A percentile compares a stretch with the other conserved stretches of the same genome.
Evolutionary conservation across 768 basidiomycete genomes (phyloP).

Genomic region (Phallus indusiatus): DNA sequence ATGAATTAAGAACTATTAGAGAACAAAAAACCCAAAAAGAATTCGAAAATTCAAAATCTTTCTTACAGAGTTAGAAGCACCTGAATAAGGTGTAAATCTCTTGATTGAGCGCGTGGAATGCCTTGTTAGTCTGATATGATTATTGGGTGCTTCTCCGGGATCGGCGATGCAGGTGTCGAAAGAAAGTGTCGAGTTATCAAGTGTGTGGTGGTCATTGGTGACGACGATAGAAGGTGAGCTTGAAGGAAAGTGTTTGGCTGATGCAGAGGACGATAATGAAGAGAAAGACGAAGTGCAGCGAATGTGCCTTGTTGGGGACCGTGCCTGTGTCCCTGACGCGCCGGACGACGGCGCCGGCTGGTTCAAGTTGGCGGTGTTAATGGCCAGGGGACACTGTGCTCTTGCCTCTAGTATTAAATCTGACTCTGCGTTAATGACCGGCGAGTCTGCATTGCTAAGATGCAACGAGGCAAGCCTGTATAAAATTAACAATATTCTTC

Average conservation of each 20-base stretch:
- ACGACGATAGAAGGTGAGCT: no score
- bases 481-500: neutral
- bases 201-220: neutral
- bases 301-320: neutral
- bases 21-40: neutral
- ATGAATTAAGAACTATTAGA: neutral
- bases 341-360: neutral
- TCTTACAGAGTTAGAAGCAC: slow-evolving; percentile 1
- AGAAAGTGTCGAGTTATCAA: neutral
- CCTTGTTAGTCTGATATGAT: neutral
- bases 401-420: neutral
- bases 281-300: no score
- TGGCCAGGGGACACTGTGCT: neutral
- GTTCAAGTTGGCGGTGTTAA: neutral
- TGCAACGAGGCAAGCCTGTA: slow-evolving; percentile 6
- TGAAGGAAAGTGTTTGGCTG: neutral
- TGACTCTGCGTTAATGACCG: neutral
- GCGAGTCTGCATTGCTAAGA: neutral
- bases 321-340: neutral
- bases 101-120: neutral
- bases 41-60: neutral
- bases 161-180: neutral
- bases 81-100: slow-evolving; percentile 5
- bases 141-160: neutral
- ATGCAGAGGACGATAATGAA: neutral